phyloP scores from a whole-genome alignment of 2,329 filamentous ascomycete genomes.

The Trichophyton verrucosum region DNA sequence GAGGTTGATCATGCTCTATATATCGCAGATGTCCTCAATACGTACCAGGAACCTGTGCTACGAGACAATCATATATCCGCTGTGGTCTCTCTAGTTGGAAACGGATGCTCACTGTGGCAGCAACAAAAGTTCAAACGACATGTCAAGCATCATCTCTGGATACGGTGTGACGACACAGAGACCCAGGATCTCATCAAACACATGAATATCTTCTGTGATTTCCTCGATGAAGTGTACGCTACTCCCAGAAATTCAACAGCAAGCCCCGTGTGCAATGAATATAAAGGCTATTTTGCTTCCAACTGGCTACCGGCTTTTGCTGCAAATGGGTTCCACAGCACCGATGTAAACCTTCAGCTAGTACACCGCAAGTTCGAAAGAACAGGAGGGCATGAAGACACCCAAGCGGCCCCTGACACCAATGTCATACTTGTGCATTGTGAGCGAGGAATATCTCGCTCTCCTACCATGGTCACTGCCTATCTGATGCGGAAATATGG shows the following conservation, averaged over 20 bases:
- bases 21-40: background rate
- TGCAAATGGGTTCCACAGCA: background rate
- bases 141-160: constrained; percentile 18
- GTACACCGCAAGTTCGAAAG: background rate
- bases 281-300: background rate
- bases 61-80: background rate
- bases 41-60: background rate
- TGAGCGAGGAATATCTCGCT: constrained; percentile 20
- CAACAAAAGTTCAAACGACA: constrained; percentile 12
- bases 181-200: constrained; percentile 20
- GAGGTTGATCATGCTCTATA: background rate
- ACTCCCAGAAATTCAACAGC: background rate
- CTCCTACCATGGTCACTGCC: constrained; percentile 19
- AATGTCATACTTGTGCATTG: constrained; percentile 19
- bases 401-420: background rate
- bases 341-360: background rate
- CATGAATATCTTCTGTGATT: constrained; percentile 18
- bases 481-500: constrained; percentile 21
- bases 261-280: background rate
- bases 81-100: background rate
- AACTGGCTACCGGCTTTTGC: background rate
- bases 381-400: background rate
- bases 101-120: background rate
- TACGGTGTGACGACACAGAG: constrained; percentile 20
- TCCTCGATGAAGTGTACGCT: constrained; percentile 17